Evolutionary conservation across 805 yeast genomes (phyloP).

Genomic region (Hanseniaspora pseudoguilliermondii): DNA sequence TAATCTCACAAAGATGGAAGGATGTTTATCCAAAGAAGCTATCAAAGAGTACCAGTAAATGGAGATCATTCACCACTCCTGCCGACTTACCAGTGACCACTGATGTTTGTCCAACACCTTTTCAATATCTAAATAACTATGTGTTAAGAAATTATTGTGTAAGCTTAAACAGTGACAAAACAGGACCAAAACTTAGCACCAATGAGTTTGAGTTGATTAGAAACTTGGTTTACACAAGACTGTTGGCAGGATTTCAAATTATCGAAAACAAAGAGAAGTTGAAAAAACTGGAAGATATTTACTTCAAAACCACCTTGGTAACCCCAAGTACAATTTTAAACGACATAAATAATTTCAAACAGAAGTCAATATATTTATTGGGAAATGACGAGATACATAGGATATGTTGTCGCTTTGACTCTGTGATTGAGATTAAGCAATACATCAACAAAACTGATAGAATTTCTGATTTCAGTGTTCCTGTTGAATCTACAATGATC

Average conservation of each 20-base stretch:
- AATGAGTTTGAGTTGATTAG: conserved; percentile 47
- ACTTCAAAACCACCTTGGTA: conserved; percentile 27
- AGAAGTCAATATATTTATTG: conserved; percentile 59
- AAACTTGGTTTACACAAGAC: conserved; percentile 74
- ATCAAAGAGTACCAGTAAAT: conserved; percentile 58
- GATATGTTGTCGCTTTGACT: conserved; percentile 57
- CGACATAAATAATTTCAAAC: conserved; percentile 38
- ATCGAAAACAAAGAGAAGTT: conserved; percentile 34
- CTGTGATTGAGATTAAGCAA: conserved; percentile 66
- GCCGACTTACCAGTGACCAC: conserved; percentile 82
- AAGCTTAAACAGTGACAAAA: conserved; percentile 43
- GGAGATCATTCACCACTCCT: conserved; percentile 89
- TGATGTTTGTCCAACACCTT: conserved; percentile 57
- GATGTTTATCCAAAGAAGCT: conserved; percentile 72
- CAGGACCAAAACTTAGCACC: conserved; percentile 27
- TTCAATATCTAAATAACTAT: conserved; percentile 59
- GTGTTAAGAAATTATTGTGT: conserved; percentile 77
- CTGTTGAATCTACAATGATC: conserved; percentile 41
- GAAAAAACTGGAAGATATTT: conserved; percentile 24
- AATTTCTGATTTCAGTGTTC: conserved; percentile 24
- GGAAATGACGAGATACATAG: conserved; percentile 79
- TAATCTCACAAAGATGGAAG: conserved; percentile 78
- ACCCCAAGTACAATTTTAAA: conserved; percentile 45
- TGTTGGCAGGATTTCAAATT: conserved; percentile 81
- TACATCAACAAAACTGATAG: conserved; percentile 35